Conservation (phyloP, 352 stramenopile species). For the Pythium biforme region DNA sequence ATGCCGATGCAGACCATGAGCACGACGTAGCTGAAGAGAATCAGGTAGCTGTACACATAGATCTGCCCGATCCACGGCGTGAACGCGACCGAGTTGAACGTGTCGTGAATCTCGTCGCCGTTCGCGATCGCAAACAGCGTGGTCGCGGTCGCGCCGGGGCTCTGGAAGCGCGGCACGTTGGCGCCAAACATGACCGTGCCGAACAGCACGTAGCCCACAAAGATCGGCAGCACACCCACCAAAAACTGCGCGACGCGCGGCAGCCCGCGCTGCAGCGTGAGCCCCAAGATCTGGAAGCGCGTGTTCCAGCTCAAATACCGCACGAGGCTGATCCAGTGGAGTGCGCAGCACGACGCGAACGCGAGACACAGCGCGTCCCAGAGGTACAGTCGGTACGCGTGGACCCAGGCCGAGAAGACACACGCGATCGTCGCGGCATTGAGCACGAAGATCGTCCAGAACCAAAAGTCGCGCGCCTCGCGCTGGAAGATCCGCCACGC, state of each 20-base stretch:
- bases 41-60: slow-evolving; percentile 87
- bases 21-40: slow-evolving; percentile 88
- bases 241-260: slow-evolving; percentile 79
- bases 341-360: slow-evolving; percentile 63
- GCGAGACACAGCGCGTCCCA: slow-evolving; percentile 53
- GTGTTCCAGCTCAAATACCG: slow-evolving; percentile 69
- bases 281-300: slow-evolving; percentile 72
- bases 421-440: slow-evolving; percentile 57
- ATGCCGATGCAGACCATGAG: slow-evolving; percentile 90
- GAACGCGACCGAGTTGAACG: slow-evolving; percentile 70
- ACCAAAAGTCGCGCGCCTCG: slow-evolving; percentile 58
- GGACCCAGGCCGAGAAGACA: slow-evolving; percentile 48
- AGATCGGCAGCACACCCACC: slow-evolving; percentile 79
- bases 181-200: slow-evolving; percentile 85
- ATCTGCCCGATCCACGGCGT: slow-evolving; percentile 77
- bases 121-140: slow-evolving; percentile 87
- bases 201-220: slow-evolving; percentile 85
- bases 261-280: slow-evolving; percentile 66
- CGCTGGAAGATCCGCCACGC: slow-evolving; percentile 22
- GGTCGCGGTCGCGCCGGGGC: slow-evolving; percentile 54
- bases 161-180: slow-evolving; percentile 77
- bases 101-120: slow-evolving; percentile 86
- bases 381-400: slow-evolving; percentile 53
- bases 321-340: slow-evolving; percentile 78
- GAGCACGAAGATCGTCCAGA: slow-evolving; percentile 50